These are phyloP conservation scores for Metschnikowia orientalis DNA, from an alignment of 805 yeast genomes.

Conservation along the genomic window DNA sequence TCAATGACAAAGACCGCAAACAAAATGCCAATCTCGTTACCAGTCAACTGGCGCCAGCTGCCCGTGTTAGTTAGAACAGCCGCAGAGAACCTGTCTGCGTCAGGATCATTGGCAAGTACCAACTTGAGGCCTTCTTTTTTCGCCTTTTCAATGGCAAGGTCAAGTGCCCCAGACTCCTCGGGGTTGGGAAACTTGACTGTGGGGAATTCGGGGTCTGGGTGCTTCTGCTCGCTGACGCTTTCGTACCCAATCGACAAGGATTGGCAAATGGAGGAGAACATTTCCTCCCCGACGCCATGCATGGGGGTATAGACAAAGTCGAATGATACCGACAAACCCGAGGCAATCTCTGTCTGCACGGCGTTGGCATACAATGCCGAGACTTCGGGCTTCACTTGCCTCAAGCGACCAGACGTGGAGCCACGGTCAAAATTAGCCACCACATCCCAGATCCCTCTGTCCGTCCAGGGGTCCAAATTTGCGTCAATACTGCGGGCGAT, in stretches of 20 bases:
- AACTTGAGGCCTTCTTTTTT: conserved; percentile 44
- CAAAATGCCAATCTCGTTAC: conserved; percentile 84
- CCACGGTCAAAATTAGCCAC: conserved; percentile 31
- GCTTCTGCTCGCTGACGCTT: conserved; percentile 58
- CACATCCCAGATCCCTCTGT: conserved; percentile 44
- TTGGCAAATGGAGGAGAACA: conserved; percentile 42
- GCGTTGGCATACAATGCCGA: conserved; percentile 37
- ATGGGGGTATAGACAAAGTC: conserved; percentile 83
- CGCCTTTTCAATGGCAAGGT: conserved; percentile 62
- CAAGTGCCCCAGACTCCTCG: conserved; percentile 89
- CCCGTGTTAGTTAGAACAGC: conserved; percentile 51
- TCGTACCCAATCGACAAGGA: conserved; percentile 33
- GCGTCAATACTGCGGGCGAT: conserved; percentile 62
- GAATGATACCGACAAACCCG: conserved; percentile 24
- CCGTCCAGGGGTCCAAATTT: conserved; percentile 58
- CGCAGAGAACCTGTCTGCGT: conserved; percentile 89
- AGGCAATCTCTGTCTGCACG: conserved; percentile 28
- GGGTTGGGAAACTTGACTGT: conserved; percentile 93
- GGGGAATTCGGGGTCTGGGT: conserved; percentile 81
- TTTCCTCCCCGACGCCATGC: conserved; percentile 88
- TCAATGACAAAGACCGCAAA: conserved; percentile 66
- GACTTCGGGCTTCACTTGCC: conserved; percentile 40
- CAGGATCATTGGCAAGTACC: conserved; percentile 92
- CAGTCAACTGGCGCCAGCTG: conserved; percentile 76
- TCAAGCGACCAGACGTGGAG: conserved; percentile 24